These are phyloP conservation scores for Forsythia suspensa DNA, from an alignment of 257 asterid species.

Conservation along the genomic window DNA sequence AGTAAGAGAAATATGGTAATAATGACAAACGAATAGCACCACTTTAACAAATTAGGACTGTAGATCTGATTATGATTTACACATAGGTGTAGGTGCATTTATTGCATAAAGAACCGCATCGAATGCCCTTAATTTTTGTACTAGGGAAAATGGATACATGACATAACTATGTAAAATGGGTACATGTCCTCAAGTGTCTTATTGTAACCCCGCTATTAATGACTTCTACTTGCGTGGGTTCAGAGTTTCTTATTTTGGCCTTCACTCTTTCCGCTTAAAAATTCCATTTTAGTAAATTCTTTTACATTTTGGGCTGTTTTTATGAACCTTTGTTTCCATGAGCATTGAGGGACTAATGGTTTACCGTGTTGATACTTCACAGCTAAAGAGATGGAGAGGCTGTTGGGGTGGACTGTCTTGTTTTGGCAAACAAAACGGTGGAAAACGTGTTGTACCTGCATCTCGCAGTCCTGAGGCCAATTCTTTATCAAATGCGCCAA, in stretches of 20 bases:
- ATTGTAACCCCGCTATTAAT: neutral
- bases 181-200: neutral
- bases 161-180: neutral
- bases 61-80: no score
- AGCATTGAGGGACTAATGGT: constrained; percentile 20
- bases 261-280: constrained; percentile 13
- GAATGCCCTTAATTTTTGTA: neutral
- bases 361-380: constrained; percentile 23
- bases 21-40: no score
- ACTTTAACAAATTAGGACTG: no score
- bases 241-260: neutral
- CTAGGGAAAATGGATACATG: neutral
- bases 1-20: no score
- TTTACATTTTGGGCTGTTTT: constrained; percentile 7
- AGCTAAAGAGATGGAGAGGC: constrained; percentile 88
- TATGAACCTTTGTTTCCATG: neutral
- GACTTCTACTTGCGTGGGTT: neutral
- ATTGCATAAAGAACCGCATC: no score
- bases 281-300: constrained; percentile 18
- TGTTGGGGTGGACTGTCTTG: constrained; percentile 78
- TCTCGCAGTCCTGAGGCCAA: constrained; percentile 69
- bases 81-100: no score
- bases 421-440: constrained; percentile 78
- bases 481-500: constrained; percentile 51
- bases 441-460: constrained; percentile 76